Conservation (phyloP, 2,329 filamentous ascomycete genomes). For the Thelonectria discophora region DNA sequence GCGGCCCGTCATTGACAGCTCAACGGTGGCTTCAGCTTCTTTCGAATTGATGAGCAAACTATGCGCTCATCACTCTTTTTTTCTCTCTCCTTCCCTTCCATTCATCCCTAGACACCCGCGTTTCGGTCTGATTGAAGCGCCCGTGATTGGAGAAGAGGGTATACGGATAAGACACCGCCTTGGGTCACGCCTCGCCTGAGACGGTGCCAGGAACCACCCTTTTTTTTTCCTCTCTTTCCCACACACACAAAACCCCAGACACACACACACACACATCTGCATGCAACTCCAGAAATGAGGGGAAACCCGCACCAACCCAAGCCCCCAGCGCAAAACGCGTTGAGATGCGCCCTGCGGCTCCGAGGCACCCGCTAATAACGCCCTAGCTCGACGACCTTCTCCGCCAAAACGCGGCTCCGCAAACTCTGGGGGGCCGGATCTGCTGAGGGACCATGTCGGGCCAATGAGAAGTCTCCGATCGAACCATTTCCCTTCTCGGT, state of each 20-base stretch:
- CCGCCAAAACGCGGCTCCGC: conserved; percentile 42
- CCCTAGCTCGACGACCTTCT: neutral
- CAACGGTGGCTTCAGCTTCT: neutral
- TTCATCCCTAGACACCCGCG: conserved; percentile 2
- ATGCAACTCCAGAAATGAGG: conserved; percentile 2
- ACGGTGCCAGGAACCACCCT: neutral
- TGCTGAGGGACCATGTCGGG: neutral
- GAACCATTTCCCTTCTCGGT: conserved; percentile 5
- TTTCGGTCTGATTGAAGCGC: neutral
- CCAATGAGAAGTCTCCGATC: conserved; percentile 11
- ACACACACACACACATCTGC: neutral
- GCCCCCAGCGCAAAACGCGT: neutral
- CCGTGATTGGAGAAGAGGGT: too few species aligned
- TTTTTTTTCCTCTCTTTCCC: too few species aligned
- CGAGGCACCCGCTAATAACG: conserved; percentile 28
- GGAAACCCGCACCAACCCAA: too few species aligned
- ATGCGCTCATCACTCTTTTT: neutral
- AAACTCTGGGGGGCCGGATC: conserved; percentile 23
- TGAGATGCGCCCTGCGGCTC: conserved; percentile 35
- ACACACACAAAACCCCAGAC: conserved; percentile 1
- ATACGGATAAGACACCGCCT: neutral
- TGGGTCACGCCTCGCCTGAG: neutral
- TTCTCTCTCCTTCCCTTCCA: neutral
- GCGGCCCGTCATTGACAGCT: neutral
- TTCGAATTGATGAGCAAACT: neutral